phyloP scores from a whole-genome alignment of 2,329 filamentous ascomycete species.

The Apiospora arundinis region DNA sequence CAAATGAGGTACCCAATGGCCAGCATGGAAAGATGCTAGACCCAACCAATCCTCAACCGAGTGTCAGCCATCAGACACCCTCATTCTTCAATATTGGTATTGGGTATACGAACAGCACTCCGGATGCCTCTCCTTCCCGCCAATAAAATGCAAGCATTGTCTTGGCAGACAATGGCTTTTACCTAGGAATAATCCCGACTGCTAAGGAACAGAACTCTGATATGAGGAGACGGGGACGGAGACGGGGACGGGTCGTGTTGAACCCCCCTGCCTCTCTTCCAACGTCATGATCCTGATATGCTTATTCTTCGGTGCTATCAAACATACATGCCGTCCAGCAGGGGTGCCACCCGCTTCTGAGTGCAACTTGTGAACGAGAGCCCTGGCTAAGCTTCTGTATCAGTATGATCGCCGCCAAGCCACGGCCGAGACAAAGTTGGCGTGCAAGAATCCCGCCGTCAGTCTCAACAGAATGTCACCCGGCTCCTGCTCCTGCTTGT shows the following conservation, averaged over 20 bases:
- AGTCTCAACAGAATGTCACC: constrained; percentile 11
- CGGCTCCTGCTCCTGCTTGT: background rate
- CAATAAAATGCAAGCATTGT: background rate
- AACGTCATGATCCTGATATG: background rate
- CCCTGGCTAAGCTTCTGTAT: constrained; percentile 9
- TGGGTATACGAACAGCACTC: too few species aligned
- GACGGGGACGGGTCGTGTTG: background rate
- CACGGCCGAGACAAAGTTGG: constrained; percentile 15
- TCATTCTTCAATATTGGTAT: background rate
- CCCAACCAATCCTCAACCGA: background rate
- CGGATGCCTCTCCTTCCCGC: background rate
- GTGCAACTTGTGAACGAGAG: constrained; percentile 4
- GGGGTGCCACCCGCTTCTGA: constrained; percentile 1
- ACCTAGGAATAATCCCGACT: background rate
- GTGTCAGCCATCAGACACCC: background rate
- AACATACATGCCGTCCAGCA: constrained; percentile 4
- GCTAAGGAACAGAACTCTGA: background rate
- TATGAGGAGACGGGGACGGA: background rate
- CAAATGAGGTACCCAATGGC: background rate
- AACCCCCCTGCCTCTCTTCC: background rate
- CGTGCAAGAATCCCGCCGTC: constrained; percentile 12
- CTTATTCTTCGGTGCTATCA: background rate
- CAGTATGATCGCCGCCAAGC: background rate
- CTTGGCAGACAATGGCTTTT: background rate
- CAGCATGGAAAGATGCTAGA: background rate